phyloP scores from a whole-genome alignment of 371 early-diverging fungal genomes.

The Mycotypha africana region DNA sequence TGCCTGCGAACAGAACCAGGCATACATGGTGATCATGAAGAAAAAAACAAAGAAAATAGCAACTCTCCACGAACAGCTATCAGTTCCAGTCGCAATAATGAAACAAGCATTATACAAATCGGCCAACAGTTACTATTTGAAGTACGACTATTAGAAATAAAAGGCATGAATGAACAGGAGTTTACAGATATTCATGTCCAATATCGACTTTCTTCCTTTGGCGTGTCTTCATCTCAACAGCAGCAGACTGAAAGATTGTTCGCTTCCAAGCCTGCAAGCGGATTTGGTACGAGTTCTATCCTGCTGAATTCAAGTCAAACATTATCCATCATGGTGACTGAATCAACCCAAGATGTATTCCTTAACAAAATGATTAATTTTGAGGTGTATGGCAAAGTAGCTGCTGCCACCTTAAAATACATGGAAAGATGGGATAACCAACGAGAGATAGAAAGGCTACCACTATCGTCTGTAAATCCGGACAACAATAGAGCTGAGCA shows the following conservation, averaged over 20 bases:
- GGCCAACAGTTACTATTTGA: constrained; percentile 61
- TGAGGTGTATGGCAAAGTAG: constrained; percentile 60
- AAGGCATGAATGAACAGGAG: constrained; percentile 58
- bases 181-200: constrained; percentile 76
- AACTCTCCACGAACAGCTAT: neutral
- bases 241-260: constrained; percentile 48
- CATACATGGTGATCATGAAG: too few relatives aligned
- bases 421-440: constrained; percentile 56
- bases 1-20: too few relatives aligned
- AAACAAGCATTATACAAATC: constrained; percentile 8
- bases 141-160: constrained; percentile 56
- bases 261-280: constrained; percentile 55
- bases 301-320: constrained; percentile 61
- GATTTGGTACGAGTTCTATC: constrained; percentile 40
- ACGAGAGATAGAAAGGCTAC: constrained; percentile 26
- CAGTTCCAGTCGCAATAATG: too few relatives aligned
- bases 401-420: constrained; percentile 32
- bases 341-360: constrained; percentile 30
- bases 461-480: too few relatives aligned
- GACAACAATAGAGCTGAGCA: neutral
- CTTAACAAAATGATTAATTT: constrained; percentile 32
- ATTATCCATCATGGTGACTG: constrained; percentile 38
- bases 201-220: constrained; percentile 58
- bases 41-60: neutral
- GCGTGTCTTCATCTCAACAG: constrained; percentile 24